phyloP scores from a whole-genome alignment of 129 eudicot genomes.

The Scalesia atractyloides region DNA sequence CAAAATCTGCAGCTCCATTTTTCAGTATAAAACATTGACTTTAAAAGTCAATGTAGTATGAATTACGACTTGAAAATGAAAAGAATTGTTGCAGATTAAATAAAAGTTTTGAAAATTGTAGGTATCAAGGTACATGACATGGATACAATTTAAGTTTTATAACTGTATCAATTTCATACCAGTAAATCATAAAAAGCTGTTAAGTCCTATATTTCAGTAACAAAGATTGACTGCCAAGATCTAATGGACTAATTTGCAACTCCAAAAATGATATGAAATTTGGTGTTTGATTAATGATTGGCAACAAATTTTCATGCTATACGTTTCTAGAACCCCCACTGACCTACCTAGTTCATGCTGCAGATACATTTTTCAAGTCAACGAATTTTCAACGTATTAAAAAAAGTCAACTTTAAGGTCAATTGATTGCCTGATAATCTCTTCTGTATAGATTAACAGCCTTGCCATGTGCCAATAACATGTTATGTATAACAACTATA shows the following conservation, averaged over 20 bases:
- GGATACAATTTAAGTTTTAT: neutral
- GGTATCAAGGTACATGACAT: neutral
- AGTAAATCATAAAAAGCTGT: neutral
- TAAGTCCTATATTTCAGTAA: neutral
- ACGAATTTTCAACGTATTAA: neutral
- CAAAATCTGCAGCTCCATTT: conserved; percentile 1
- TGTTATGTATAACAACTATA: conserved; percentile 63
- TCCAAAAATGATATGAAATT: too few species aligned
- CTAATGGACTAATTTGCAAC: too few species aligned
- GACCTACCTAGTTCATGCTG: conserved; percentile 64
- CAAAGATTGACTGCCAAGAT: too few species aligned
- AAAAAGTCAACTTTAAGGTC: conserved; percentile 15
- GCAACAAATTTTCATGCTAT: too few species aligned
- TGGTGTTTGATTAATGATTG: too few species aligned
- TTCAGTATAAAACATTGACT: conserved; percentile 14
- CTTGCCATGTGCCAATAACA: conserved; percentile 84
- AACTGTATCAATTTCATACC: neutral
- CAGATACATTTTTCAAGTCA: conserved; percentile 25
- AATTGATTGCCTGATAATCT: conserved; percentile 47
- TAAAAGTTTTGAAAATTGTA: neutral
- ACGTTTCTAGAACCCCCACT: conserved; percentile 39
- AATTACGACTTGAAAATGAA: neutral
- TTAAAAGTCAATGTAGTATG: neutral
- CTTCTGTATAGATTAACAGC: conserved; percentile 59
- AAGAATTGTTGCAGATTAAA: neutral